phyloP scores from a whole-genome alignment of 2,329 filamentous ascomycete genomes.

The Botrytis pseudocinerea region DNA sequence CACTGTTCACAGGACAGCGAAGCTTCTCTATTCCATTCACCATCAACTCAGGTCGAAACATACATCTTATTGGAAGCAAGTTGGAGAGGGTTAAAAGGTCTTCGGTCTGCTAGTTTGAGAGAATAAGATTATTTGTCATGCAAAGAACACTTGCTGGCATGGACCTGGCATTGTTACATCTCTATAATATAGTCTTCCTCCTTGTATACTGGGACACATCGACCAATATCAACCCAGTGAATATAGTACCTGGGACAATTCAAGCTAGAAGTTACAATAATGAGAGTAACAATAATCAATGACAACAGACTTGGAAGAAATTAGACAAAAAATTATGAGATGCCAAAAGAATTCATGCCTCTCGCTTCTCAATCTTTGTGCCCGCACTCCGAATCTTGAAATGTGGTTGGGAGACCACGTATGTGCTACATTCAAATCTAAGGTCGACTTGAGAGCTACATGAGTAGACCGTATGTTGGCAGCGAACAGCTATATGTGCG shows the following conservation, averaged over 20 bases:
- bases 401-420: not conserved
- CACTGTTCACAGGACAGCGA: not conserved
- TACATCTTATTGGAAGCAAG: not conserved
- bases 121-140: not conserved
- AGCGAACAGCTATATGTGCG: not conserved
- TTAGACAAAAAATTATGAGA: not conserved
- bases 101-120: not conserved
- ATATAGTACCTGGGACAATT: not conserved
- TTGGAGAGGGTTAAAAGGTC: not conserved
- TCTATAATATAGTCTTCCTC: not conserved
- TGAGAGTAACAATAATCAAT: not conserved
- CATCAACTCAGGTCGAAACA: not conserved
- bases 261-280: not conserved
- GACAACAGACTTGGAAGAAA: not conserved
- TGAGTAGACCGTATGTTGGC: not conserved
- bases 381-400: not conserved
- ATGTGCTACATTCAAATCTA: not conserved
- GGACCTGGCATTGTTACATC: accelerated
- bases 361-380: not conserved
- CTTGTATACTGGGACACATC: not conserved
- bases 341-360: not conserved
- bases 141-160: not conserved
- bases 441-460: not conserved
- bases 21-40: not conserved
- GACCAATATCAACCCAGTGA: not conserved